phyloP scores from a whole-genome alignment of 768 basidiomycete species.

The Tulasnella sp. region DNA sequence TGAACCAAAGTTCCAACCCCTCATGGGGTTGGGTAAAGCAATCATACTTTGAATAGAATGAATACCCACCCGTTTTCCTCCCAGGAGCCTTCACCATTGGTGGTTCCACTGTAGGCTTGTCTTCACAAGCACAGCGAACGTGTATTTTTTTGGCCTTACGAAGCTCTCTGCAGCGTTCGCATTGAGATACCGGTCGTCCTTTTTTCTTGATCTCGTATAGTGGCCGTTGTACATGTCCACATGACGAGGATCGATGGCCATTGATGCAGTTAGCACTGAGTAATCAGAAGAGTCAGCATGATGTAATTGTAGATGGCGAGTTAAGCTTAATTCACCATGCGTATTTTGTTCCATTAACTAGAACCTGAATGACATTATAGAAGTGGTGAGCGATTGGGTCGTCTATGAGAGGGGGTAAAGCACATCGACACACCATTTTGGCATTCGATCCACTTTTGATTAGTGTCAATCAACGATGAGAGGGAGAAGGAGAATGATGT shows the following conservation, averaged over 20 bases:
- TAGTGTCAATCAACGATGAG: too few relatives aligned
- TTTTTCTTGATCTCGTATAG: slow-evolving; percentile 93
- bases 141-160: slow-evolving; percentile 73
- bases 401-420: too few relatives aligned
- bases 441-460: too few relatives aligned
- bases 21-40: not conserved
- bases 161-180: slow-evolving; percentile 68
- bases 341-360: slow-evolving; percentile 9
- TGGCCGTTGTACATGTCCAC: slow-evolving; percentile 74
- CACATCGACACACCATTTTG: too few relatives aligned
- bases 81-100: slow-evolving; percentile 7
- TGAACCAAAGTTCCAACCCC: not conserved
- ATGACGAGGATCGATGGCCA: slow-evolving; percentile 83
- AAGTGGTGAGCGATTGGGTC: too few relatives aligned
- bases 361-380: not conserved
- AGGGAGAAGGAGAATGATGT: too few relatives aligned
- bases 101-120: slow-evolving; percentile 8
- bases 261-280: slow-evolving; percentile 83
- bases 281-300: not conserved
- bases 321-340: slow-evolving; percentile 4
- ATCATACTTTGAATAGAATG: too few relatives aligned
- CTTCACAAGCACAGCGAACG: slow-evolving; percentile 63
- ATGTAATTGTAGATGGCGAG: not conserved
- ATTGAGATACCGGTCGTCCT: slow-evolving; percentile 84
- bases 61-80: slow-evolving; percentile 10